Conservation (phyloP, 768 basidiomycete genomes). For the Leccinellum albellum region DNA sequence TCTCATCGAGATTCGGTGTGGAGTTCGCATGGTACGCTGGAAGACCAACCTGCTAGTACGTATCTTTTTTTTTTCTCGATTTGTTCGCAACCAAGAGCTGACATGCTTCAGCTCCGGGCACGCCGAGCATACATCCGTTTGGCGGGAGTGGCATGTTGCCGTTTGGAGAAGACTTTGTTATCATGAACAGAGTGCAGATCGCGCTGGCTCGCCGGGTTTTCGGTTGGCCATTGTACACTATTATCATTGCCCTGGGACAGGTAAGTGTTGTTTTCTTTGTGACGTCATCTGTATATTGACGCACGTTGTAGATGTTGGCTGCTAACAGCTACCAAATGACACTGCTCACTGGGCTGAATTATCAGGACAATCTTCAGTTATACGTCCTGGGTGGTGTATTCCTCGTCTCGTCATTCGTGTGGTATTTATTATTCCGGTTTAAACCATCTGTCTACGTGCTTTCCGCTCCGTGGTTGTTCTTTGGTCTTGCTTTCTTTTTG, state of each 20-base stretch:
- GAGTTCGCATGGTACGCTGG: slow-evolving; percentile 55
- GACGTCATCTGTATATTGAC: background rate
- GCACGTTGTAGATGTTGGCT: slow-evolving; percentile 60
- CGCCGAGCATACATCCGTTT: slow-evolving; percentile 54
- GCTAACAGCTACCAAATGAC: slow-evolving; percentile 96
- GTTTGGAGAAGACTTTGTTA: slow-evolving; percentile 56
- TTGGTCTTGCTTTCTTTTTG: slow-evolving; percentile 84
- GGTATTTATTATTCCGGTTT: slow-evolving; percentile 87
- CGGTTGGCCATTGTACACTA: slow-evolving; percentile 91
- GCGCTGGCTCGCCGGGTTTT: slow-evolving; percentile 73
- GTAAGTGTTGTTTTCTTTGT: slow-evolving; percentile 31
- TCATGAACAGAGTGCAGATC: slow-evolving; percentile 85
- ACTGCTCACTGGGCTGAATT: slow-evolving; percentile 81
- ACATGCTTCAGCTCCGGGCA: slow-evolving; percentile 29
- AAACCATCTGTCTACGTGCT: slow-evolving; percentile 87
- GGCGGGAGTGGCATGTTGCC: slow-evolving; percentile 42
- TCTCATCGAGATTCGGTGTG: slow-evolving; percentile 79
- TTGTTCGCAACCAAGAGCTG: slow-evolving; percentile 15
- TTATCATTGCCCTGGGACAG: slow-evolving; percentile 83
- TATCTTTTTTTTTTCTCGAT: slow-evolving; percentile 5
- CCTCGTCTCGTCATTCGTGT: slow-evolving; percentile 77
- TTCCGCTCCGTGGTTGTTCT: slow-evolving; percentile 87
- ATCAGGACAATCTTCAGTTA: slow-evolving; percentile 73
- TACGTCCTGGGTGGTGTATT: slow-evolving; percentile 92
- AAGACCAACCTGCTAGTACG: slow-evolving; percentile 73